These are phyloP conservation scores for Epichloe glyceriae DNA, from an alignment of 2,329 filamentous ascomycete genomes.

Conservation along the genomic window DNA sequence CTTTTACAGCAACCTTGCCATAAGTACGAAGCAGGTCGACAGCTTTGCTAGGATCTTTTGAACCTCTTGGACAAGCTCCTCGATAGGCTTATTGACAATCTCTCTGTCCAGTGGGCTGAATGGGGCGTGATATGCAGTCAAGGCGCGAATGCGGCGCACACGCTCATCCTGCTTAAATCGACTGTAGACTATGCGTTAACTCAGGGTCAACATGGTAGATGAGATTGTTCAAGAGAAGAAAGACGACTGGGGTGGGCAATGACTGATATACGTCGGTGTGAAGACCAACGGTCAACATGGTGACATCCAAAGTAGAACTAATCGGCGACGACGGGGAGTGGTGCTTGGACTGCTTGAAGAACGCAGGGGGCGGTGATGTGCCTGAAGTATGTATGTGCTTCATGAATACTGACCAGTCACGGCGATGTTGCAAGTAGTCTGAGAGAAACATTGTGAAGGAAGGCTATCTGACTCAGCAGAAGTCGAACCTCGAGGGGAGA, in stretches of 20 bases:
- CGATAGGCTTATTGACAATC: constrained; percentile 61
- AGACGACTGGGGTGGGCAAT: not conserved
- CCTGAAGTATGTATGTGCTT: constrained; percentile 1
- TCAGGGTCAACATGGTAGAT: not conserved
- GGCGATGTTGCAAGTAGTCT: constrained; percentile 55
- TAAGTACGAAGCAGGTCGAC: constrained; percentile 71
- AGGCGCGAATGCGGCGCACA: constrained; percentile 50
- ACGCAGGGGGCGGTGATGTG: not conserved
- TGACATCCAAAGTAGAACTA: not conserved
- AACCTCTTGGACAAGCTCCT: constrained; percentile 64
- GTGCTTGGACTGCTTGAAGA: not conserved
- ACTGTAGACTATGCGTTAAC: constrained; percentile 33
- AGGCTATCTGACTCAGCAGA: not conserved
- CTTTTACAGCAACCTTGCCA: constrained; percentile 71
- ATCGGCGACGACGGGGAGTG: not conserved
- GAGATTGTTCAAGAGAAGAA: not conserved
- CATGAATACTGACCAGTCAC: constrained; percentile 44
- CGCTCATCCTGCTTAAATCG: constrained; percentile 70
- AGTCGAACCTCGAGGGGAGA: not conserved
- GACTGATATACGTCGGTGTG: not conserved
- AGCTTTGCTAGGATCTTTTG: constrained; percentile 53
- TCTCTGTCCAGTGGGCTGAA: constrained; percentile 52
- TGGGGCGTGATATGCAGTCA: constrained; percentile 52
- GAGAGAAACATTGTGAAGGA: constrained; percentile 26
- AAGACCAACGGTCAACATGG: too few relatives aligned